These are phyloP conservation scores for Blastobotrys ciferrii DNA, from an alignment of 1,139 yeast species.

Conservation along the genomic window DNA sequence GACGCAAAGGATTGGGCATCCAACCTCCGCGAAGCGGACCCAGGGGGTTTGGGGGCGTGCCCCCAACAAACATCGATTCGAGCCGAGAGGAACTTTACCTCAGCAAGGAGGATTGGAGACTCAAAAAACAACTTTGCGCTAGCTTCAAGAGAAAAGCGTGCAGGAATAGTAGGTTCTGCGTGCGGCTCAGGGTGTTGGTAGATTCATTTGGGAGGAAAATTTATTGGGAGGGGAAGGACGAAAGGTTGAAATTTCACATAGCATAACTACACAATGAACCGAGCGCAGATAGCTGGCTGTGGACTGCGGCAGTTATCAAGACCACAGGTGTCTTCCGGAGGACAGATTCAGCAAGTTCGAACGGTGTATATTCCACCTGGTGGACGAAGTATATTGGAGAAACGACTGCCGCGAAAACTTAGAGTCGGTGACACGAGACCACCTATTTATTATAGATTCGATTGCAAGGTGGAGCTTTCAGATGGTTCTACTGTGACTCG, in stretches of 20 bases:
- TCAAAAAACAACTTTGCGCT: too few species aligned
- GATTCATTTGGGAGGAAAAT: background rate
- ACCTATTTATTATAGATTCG: conserved; percentile 86
- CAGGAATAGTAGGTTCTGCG: background rate
- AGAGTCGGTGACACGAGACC: conserved; percentile 83
- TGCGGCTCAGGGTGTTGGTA: background rate
- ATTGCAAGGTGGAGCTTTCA: conserved; percentile 79
- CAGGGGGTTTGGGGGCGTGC: too few species aligned
- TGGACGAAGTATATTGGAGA: conserved; percentile 27
- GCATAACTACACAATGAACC: background rate
- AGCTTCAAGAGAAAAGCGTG: background rate
- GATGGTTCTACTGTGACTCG: conserved; percentile 89
- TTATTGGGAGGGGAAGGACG: background rate
- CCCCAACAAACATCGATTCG: too few species aligned
- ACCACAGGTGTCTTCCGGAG: background rate
- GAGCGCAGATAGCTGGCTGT: background rate
- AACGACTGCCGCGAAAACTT: conserved; percentile 31
- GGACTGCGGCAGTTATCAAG: conserved; percentile 1
- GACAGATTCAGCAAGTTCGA: conserved; percentile 11
- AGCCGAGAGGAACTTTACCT: too few species aligned
- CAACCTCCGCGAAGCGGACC: too few species aligned
- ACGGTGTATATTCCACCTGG: conserved; percentile 28
- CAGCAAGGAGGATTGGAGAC: too few species aligned
- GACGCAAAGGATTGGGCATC: too few species aligned
- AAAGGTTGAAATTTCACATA: background rate